phyloP scores from a whole-genome alignment of 2,329 filamentous ascomycete species.

The Zymoseptoria passerinii region DNA sequence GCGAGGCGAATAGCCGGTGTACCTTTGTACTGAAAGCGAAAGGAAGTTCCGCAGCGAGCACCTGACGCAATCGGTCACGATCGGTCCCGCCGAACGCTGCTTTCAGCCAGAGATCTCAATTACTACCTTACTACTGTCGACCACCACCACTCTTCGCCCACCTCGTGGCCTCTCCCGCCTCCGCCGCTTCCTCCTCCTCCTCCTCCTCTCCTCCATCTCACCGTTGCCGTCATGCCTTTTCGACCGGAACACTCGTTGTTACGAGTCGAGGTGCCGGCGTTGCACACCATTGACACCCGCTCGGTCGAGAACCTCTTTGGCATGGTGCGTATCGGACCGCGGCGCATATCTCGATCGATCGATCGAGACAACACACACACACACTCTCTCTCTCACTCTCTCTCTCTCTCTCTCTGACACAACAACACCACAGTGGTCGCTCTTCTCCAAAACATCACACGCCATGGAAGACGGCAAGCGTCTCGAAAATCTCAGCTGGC shows the following conservation, averaged over 20 bases:
- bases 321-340: constrained; percentile 45
- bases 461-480: constrained; percentile 87
- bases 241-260: constrained; percentile 77
- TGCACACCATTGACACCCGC: constrained; percentile 88
- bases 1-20: constrained; percentile 1
- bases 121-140: neutral
- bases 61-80: constrained; percentile 6
- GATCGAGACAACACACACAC: neutral
- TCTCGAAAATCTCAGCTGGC: constrained; percentile 92
- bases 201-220: constrained; percentile 3
- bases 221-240: constrained; percentile 60
- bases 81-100: neutral
- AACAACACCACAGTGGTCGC: constrained; percentile 40
- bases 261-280: constrained; percentile 81
- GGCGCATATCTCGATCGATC: constrained; percentile 2
- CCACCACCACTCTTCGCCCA: neutral
- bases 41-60: neutral
- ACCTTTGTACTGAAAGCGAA: constrained; percentile 1
- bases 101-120: constrained; percentile 2
- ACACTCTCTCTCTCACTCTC: too few species aligned
- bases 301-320: constrained; percentile 90
- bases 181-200: constrained; percentile 1
- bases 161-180: neutral
- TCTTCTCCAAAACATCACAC: constrained; percentile 90
- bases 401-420: too few species aligned